Percentiles rank a stretch among this genome's conserved stretches.
Conservation (phyloP, 148 eudicot species). For the Spergularia bocconei region DNA sequence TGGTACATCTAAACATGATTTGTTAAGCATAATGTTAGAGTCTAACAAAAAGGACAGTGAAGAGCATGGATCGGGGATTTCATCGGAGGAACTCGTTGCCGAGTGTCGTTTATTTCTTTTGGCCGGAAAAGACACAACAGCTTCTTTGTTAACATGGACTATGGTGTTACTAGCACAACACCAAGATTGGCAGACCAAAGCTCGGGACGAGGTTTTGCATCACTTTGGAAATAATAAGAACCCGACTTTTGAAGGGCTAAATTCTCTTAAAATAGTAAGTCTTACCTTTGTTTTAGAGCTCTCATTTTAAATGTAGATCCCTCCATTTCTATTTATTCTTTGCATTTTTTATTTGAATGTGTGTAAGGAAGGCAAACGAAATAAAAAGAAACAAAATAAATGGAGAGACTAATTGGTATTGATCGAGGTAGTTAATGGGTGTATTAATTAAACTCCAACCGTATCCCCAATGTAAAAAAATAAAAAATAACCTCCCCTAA, state of each 20-base stretch:
- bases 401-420: neutral
- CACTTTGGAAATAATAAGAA: constrained; percentile 9
- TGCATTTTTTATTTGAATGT: neutral
- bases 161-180: constrained; percentile 20
- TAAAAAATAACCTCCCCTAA: no score
- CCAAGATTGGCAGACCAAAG: constrained; percentile 29
- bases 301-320: no score
- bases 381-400: no score
- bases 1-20: constrained; percentile 1
- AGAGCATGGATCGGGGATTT: constrained; percentile 20
- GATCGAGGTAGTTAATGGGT: no score
- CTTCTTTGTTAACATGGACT: constrained; percentile 25
- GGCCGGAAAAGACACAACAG: constrained; percentile 27
- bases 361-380: no score
- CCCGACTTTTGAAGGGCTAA: constrained; percentile 24
- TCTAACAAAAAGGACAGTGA: constrained; percentile 21
- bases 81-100: constrained; percentile 14
- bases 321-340: neutral
- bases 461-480: no score
- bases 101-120: constrained; percentile 26
- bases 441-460: no score
- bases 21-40: constrained; percentile 25
- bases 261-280: constrained; percentile 21
- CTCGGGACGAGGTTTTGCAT: constrained; percentile 26
- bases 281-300: no score